phyloP scores from a whole-genome alignment of 2,329 filamentous ascomycete genomes.

The Penicillium rolfsii region DNA sequence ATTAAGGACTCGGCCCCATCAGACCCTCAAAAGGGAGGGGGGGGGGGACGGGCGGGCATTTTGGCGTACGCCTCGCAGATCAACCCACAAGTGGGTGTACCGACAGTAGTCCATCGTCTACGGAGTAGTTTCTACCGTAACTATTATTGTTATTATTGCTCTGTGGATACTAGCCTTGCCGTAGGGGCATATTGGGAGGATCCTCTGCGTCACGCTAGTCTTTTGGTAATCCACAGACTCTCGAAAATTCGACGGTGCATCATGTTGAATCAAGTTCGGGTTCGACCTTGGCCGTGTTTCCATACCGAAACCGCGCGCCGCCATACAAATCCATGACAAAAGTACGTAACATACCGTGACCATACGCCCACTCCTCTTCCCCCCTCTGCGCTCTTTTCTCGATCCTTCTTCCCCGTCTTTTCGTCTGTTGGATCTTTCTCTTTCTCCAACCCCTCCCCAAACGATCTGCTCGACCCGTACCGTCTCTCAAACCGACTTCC shows the following conservation, averaged over 20 bases:
- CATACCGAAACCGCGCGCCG: slow-evolving; percentile 9
- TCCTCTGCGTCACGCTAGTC: slow-evolving; percentile 7
- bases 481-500: slow-evolving; percentile 19
- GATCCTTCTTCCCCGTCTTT: slow-evolving; percentile 20
- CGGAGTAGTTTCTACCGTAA: not conserved
- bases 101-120: not conserved
- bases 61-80: slow-evolving; percentile 1
- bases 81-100: not conserved
- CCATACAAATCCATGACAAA: slow-evolving; percentile 7
- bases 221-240: not conserved
- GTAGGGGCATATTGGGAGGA: slow-evolving; percentile 7
- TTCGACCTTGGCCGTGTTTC: slow-evolving; percentile 8
- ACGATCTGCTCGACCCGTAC: slow-evolving; percentile 10
- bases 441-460: slow-evolving; percentile 16
- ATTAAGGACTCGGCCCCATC: slow-evolving; percentile 6
- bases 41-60: not conserved
- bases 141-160: slow-evolving; percentile 1
- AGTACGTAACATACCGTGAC: slow-evolving; percentile 19
- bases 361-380: slow-evolving; percentile 9
- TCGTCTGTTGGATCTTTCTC: not conserved
- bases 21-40: not conserved
- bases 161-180: not conserved
- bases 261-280: slow-evolving; percentile 4
- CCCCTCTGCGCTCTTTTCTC: slow-evolving; percentile 19
- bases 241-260: not conserved